A percentile compares a stretch with the other conserved stretches of the same genome.
Evolutionary conservation across 2,329 filamentous ascomycete species (phyloP).

Genomic region (Drechslerella dactyloides): DNA sequence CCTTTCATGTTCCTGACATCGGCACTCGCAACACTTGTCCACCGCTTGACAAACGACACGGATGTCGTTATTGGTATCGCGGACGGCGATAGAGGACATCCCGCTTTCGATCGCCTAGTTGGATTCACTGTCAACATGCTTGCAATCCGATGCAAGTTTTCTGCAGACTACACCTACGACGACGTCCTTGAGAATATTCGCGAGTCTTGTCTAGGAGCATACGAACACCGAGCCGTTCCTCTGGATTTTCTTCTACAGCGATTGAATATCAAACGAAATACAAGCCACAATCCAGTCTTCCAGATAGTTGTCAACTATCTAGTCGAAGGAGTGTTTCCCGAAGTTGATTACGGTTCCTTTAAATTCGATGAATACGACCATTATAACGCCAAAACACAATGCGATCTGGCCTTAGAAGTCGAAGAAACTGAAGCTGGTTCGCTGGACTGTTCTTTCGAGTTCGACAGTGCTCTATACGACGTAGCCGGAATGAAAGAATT

Average conservation of each 20-base stretch:
- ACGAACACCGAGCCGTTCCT: conserved; percentile 27
- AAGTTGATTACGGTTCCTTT: conserved; percentile 25
- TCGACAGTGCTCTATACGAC: conserved; percentile 21
- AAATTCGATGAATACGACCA: conserved; percentile 25
- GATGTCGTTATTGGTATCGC: conserved; percentile 53
- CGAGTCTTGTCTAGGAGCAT: conserved; percentile 23
- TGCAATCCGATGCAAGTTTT: conserved; percentile 50
- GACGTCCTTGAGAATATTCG: conserved; percentile 26
- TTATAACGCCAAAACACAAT: conserved; percentile 26
- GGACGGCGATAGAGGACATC: conserved; percentile 53
- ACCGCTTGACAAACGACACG: conserved; percentile 53
- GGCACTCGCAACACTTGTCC: conserved; percentile 52
- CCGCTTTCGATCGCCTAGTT: conserved; percentile 51
- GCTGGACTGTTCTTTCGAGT: conserved; percentile 17
- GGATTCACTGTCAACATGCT: conserved; percentile 54
- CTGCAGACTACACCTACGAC: conserved; percentile 20
- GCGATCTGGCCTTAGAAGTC: conserved; percentile 25
- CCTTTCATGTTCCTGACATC: conserved; percentile 53
- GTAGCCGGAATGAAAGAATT: conserved; percentile 10
- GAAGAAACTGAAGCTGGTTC: conserved; percentile 21
- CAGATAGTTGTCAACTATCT: conserved; percentile 33
- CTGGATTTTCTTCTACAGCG: conserved; percentile 17
- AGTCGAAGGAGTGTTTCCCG: conserved; percentile 16
- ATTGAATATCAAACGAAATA: conserved; percentile 26
- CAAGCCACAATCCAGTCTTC: conserved; percentile 32